Conservation (phyloP, 306 rosid genomes). For the Abrus pulchellus region DNA sequence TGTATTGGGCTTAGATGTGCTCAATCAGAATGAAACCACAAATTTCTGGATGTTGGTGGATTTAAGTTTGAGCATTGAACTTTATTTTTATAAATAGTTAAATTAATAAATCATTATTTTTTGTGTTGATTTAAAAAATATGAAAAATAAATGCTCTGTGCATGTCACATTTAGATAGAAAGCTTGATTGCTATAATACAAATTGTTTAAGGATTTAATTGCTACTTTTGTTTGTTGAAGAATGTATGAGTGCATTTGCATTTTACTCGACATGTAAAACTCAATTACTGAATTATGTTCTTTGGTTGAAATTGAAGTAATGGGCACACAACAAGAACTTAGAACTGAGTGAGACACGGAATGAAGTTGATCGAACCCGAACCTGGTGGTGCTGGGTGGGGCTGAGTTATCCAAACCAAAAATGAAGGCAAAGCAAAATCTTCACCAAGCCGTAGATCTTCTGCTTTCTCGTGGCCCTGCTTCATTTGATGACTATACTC, state of each 20-base stretch:
- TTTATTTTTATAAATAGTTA: no score
- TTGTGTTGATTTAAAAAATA: no score
- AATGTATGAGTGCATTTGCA: background rate
- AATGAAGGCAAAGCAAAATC: constrained; percentile 58
- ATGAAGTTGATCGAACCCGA: constrained; percentile 32
- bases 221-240: background rate
- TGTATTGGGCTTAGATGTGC: no score
- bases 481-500: constrained; percentile 66
- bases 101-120: no score
- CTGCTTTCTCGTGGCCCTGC: constrained; percentile 59
- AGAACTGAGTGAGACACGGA: constrained; percentile 8
- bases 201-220: background rate
- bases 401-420: constrained; percentile 6
- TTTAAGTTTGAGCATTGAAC: no score
- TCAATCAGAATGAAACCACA: no score
- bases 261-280: background rate
- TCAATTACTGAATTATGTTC: constrained; percentile 3
- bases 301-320: background rate
- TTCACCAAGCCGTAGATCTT: constrained; percentile 60
- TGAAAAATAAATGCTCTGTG: no score
- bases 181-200: background rate
- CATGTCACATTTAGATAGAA: no score
- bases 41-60: no score
- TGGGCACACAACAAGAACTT: background rate
- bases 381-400: constrained; percentile 2